Conservation (phyloP, 2,329 filamentous ascomycete genomes). For the Cyphellophora europaea region DNA sequence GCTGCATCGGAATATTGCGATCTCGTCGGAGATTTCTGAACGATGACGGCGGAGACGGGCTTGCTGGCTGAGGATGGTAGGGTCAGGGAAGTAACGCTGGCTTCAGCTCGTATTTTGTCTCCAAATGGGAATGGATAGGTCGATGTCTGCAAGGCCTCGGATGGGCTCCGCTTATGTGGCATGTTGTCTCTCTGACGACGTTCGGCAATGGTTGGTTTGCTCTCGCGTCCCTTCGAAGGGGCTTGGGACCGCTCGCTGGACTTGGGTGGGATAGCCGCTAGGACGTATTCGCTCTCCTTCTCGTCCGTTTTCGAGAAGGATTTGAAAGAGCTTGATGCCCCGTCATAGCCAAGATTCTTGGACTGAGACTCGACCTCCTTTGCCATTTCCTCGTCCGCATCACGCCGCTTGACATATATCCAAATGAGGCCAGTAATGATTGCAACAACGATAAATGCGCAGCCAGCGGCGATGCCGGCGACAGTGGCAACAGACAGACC, state of each 20-base stretch:
- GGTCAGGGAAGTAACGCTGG: not conserved
- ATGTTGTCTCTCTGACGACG: not conserved
- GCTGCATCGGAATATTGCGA: conserved; percentile 1
- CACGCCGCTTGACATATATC: not conserved
- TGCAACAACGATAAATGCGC: not conserved
- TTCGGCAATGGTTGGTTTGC: not conserved
- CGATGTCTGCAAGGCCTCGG: not conserved
- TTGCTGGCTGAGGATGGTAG: conserved; percentile 1
- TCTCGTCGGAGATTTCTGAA: not conserved
- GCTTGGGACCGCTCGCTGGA: too few relatives aligned
- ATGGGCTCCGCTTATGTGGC: not conserved
- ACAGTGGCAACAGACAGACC: not conserved
- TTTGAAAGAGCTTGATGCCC: not conserved
- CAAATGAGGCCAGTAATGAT: not conserved
- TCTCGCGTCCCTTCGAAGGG: not conserved
- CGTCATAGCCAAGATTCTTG: not conserved
- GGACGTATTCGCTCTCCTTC: not conserved
- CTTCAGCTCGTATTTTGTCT: conserved; percentile 1
- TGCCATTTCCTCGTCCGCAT: not conserved
- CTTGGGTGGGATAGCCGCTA: not conserved
- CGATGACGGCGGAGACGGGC: not conserved
- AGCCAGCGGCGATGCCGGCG: not conserved
- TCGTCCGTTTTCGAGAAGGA: not conserved
- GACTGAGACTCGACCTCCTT: not conserved
- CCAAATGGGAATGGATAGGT: not conserved